phyloP scores from a whole-genome alignment of 139 green algal species.

The Ettlia oleoabundans region DNA sequence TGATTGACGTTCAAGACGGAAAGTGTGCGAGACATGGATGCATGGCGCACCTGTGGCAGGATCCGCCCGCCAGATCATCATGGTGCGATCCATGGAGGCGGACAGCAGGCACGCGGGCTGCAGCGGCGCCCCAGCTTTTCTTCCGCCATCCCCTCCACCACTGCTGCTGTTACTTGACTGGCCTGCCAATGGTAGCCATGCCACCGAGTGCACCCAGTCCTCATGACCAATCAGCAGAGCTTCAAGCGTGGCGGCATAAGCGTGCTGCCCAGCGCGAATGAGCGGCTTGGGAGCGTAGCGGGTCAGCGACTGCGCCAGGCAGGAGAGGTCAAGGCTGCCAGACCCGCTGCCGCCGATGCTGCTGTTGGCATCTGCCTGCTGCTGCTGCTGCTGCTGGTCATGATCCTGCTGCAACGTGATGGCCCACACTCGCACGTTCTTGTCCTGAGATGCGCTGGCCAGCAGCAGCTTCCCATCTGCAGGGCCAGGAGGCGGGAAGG shows the following conservation, averaged over 20 bases:
- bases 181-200: conserved; percentile 74
- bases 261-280: conserved; percentile 24
- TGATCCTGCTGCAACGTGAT: conserved; percentile 40
- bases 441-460: conserved; percentile 90
- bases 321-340: neutral
- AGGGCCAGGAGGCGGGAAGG: neutral
- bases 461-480: conserved; percentile 74
- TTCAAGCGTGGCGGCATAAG: conserved; percentile 71
- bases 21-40: too few species aligned
- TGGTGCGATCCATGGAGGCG: conserved; percentile 94
- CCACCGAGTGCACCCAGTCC: conserved; percentile 92
- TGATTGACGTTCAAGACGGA: too few species aligned
- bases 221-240: conserved; percentile 92
- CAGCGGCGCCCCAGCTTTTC: neutral
- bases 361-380: neutral
- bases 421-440: conserved; percentile 72
- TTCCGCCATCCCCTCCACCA: neutral
- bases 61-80: conserved; percentile 92
- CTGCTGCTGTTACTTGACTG: too few species aligned
- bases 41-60: conserved; percentile 46
- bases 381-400: neutral
- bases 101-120: conserved; percentile 75
- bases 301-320: conserved; percentile 42
- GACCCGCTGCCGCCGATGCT: neutral
- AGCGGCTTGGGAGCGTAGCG: conserved; percentile 66